phyloP scores from a whole-genome alignment of 495 filamentous ascomycete species.

The Physcia stellaris region DNA sequence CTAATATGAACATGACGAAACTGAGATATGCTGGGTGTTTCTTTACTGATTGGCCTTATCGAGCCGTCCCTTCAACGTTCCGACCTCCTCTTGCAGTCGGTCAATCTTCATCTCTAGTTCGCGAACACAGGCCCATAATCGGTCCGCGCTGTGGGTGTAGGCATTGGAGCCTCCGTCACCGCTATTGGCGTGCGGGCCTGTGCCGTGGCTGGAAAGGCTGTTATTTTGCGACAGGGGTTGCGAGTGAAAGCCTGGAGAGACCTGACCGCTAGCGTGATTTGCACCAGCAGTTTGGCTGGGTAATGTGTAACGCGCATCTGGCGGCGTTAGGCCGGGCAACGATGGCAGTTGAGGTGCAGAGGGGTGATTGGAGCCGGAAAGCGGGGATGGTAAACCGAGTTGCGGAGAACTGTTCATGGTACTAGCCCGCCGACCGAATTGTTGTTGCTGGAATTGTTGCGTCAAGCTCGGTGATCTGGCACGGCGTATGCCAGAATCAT shows the following conservation, averaged over 20 bases:
- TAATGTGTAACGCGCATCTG: slow-evolving; percentile 32
- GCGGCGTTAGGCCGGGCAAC: slow-evolving; percentile 33
- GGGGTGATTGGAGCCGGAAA: slow-evolving; percentile 9
- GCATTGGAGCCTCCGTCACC: slow-evolving; percentile 9
- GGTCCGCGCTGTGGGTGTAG: slow-evolving; percentile 23
- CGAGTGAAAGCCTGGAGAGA: slow-evolving; percentile 3
- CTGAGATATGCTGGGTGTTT: not conserved
- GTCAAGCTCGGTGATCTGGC: slow-evolving; percentile 58
- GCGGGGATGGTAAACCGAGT: slow-evolving; percentile 19
- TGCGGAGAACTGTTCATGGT: slow-evolving; percentile 23
- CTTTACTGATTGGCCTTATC: not conserved
- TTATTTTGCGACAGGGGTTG: slow-evolving; percentile 25
- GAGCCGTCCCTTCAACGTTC: slow-evolving; percentile 10
- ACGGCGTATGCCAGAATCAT: slow-evolving; percentile 33
- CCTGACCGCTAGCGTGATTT: slow-evolving; percentile 10
- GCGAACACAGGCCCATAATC: slow-evolving; percentile 33
- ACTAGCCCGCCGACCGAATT: slow-evolving; percentile 42
- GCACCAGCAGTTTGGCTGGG: slow-evolving; percentile 20
- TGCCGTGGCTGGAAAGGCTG: slow-evolving; percentile 18
- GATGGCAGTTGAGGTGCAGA: slow-evolving; percentile 38
- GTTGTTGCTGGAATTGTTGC: slow-evolving; percentile 52
- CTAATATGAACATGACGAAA: not conserved
- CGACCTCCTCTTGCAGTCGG: slow-evolving; percentile 15
- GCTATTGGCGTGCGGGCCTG: slow-evolving; percentile 14
- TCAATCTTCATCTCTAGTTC: slow-evolving; percentile 15